Base-by-base conservation (phyloP, 202 grass and related monocot species). In the Elaeis oleifera region DNA sequence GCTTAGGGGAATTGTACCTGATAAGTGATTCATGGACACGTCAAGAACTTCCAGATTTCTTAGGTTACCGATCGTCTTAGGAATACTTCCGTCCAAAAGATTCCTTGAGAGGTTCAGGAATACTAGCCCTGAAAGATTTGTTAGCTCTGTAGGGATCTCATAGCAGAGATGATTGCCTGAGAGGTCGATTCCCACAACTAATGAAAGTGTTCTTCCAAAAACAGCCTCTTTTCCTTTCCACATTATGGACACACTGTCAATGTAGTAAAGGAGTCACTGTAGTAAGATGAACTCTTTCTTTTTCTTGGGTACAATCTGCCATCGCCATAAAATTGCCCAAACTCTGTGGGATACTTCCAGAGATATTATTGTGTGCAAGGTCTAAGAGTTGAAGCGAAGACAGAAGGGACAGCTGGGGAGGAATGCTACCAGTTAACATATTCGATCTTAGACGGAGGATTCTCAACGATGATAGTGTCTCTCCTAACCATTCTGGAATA, bases 1-100 rank as follows among this genome's bases (percentile, higher is more conserved):
- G 26, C 44, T 49, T 2, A 57, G 3, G 60, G 79, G 73, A 68
- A 90, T 62, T 3, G 6, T 0, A 22, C 83, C 83, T n/a, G 69
- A 78, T 19, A 90, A 51, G 21, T 78, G 0, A 5, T 90, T 86
- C 55, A 56, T 71, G 8, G 87, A 83, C 7, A 85, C 6, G 55
- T 85, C 76, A 16, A 80, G 72, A 0, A 60, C 72, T 16, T 84
- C 81, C 0, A 84, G 18, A 8, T 18, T 67, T 1, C 53, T 56
- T 26, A 85, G 63, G 1, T 71, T 44, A 13, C 76, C 72, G 13
- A 85, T 76, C 16, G 23, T 20, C 17, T 8, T 16, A 4, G 82
- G 82, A 27, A 85, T 85, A 1, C 48, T 17, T 5, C 82, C 82
- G 0, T 23, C 19, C 16, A 85, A 3, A 13, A 44, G 3, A 52